Percentiles rank a stretch among this genome's conserved stretches.
Evolutionary conservation across 441 rosid species (phyloP).

Genomic region (Biscutella auriculata): DNA sequence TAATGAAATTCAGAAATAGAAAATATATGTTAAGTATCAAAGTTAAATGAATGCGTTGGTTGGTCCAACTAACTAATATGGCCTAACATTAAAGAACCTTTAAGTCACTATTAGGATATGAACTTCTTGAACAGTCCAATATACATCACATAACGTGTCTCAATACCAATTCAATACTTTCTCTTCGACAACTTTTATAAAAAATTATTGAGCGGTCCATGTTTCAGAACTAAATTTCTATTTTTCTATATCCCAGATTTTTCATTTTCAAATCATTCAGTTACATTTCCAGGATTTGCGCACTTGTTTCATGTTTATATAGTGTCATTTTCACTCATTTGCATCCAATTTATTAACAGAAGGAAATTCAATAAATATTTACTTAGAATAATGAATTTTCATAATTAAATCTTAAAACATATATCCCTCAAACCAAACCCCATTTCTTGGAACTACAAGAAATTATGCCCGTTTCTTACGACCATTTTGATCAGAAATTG

Average conservation of each 20-base stretch:
- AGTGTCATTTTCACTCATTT: neutral
- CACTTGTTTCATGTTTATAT: neutral
- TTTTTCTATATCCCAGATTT: neutral
- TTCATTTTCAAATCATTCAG: neutral
- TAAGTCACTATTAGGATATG: neutral
- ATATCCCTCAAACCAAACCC: neutral
- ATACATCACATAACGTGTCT: slow-evolving; percentile 12
- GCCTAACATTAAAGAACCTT: slow-evolving; percentile 9
- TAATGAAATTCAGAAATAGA: neutral
- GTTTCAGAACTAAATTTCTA: neutral
- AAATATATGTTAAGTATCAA: neutral
- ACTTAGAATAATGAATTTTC: neutral
- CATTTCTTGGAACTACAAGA: neutral
- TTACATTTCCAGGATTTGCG: neutral
- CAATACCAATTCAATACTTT: neutral
- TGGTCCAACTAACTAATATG: slow-evolving; percentile 18
- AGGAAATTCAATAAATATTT: neutral
- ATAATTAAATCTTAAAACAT: neutral
- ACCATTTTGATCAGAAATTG: too few relatives aligned
- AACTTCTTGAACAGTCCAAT: slow-evolving; percentile 11
- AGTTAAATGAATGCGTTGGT: slow-evolving; percentile 5
- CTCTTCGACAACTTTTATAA: neutral
- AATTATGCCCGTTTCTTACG: too few relatives aligned
- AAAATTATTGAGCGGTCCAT: too few relatives aligned
- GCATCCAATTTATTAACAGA: neutral